phyloP scores from a whole-genome alignment of 768 basidiomycete species.

The Boletus pseudo-olivaceus region DNA sequence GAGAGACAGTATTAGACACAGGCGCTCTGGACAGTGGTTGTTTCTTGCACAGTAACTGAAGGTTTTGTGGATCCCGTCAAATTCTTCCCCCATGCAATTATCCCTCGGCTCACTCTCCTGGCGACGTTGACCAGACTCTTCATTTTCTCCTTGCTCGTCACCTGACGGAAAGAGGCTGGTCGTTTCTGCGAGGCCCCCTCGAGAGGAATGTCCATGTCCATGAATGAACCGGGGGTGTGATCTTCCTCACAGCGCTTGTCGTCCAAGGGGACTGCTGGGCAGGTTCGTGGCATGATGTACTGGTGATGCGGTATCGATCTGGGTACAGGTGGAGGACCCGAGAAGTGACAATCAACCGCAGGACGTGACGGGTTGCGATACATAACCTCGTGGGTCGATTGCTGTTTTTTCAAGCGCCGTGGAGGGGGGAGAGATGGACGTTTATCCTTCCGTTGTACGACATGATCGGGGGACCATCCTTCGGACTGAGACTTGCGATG shows the following conservation, averaged over 20 bases:
- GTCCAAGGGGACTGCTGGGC: neutral
- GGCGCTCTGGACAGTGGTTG: neutral
- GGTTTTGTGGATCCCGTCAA: conserved; percentile 17
- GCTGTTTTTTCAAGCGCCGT: conserved; percentile 11
- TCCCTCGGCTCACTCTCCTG: conserved; percentile 25
- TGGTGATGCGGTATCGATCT: neutral
- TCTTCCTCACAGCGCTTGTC: neutral
- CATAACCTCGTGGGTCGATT: conserved; percentile 2
- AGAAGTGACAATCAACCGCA: conserved; percentile 2
- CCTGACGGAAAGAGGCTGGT: conserved; percentile 11
- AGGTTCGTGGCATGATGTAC: neutral
- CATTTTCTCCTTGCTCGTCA: conserved; percentile 14
- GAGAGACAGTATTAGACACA: conserved; percentile 9
- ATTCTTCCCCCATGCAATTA: conserved; percentile 31
- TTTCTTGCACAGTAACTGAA: neutral
- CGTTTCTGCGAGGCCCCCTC: conserved; percentile 6
- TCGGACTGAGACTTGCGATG: conserved; percentile 23
- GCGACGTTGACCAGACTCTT: conserved; percentile 21
- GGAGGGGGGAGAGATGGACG: conserved; percentile 23
- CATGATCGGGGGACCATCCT: conserved; percentile 1
- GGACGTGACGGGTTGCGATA: neutral
- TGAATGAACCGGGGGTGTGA: conserved; percentile 24
- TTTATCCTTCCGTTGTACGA: conserved; percentile 4
- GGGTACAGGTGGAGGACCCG: conserved; percentile 5
- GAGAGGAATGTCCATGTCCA: conserved; percentile 32